Evolutionary conservation across 2,329 filamentous ascomycete species (phyloP).

Genomic region (Pezicula carpinea): DNA sequence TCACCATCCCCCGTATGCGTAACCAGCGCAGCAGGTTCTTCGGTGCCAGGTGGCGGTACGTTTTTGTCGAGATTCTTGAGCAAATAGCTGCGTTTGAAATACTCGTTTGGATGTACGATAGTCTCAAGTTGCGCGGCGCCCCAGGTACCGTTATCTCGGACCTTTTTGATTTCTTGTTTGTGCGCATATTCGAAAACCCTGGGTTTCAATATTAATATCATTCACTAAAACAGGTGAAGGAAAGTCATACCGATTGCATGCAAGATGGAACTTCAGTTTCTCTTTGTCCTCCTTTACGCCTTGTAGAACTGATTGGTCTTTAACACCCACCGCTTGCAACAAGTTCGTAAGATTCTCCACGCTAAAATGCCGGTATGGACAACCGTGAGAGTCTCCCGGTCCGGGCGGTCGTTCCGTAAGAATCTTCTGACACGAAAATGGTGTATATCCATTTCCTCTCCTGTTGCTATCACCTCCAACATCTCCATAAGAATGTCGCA

Average conservation of each 20-base stretch:
- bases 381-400: conserved; percentile 88
- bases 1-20: conserved; percentile 43
- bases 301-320: conserved; percentile 70
- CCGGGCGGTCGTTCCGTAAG: conserved; percentile 84
- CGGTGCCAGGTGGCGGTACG: neutral
- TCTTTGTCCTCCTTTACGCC: conserved; percentile 86
- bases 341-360: conserved; percentile 77
- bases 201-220: conserved; percentile 10
- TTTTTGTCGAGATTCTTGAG: conserved; percentile 66
- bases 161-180: conserved; percentile 70
- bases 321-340: conserved; percentile 74
- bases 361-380: conserved; percentile 89
- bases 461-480: conserved; percentile 90
- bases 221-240: neutral
- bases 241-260: conserved; percentile 75
- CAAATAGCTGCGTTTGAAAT: conserved; percentile 91
- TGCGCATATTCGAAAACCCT: conserved; percentile 87
- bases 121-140: conserved; percentile 78
- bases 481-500: conserved; percentile 91
- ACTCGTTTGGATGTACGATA: conserved; percentile 95
- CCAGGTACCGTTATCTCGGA: conserved; percentile 70
- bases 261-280: conserved; percentile 86
- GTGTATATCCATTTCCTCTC: conserved; percentile 80
- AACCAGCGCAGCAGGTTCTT: conserved; percentile 1
- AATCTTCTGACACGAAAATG: conserved; percentile 93